Conservation (phyloP, 345 rosid species). For the Geranium rotundifolium region DNA sequence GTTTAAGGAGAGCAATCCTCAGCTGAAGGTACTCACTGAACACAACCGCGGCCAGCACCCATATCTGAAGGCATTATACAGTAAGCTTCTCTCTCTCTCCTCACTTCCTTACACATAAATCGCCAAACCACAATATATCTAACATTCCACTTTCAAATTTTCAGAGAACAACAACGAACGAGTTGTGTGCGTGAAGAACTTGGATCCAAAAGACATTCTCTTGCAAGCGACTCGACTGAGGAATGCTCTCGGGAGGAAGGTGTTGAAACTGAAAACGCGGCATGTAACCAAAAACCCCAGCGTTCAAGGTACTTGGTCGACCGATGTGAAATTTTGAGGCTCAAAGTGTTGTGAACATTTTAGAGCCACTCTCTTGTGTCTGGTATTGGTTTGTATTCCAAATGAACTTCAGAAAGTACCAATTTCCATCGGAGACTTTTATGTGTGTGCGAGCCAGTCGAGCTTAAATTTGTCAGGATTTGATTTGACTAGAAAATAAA, state of each 20-base stretch:
- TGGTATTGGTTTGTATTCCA: not conserved
- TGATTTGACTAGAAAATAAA: no score
- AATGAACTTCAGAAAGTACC: no score
- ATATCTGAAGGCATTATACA: constrained; percentile 61
- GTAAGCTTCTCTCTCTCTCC: constrained; percentile 24
- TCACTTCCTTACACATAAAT: not conserved
- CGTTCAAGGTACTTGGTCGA: constrained; percentile 88
- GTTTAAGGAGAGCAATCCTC: constrained; percentile 60
- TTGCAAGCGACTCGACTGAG: constrained; percentile 61
- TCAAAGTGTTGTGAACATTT: not conserved
- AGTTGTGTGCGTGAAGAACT: constrained; percentile 81
- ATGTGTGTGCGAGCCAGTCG: no score
- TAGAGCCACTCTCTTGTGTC: not conserved
- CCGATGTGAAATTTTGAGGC: constrained; percentile 42
- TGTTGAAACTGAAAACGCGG: constrained; percentile 61
- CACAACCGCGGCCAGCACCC: constrained; percentile 81
- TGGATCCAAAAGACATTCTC: constrained; percentile 54
- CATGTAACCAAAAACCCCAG: constrained; percentile 73
- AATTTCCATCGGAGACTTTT: no score
- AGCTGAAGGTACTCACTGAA: constrained; percentile 63
- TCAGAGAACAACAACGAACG: constrained; percentile 66
- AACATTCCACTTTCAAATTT: not conserved
- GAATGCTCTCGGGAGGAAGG: constrained; percentile 73
- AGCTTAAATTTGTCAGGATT: no score
- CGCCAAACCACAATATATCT: not conserved